Conservation (phyloP, 1,284 basidiomycete genomes). For the Moesziomyces sp. region DNA sequence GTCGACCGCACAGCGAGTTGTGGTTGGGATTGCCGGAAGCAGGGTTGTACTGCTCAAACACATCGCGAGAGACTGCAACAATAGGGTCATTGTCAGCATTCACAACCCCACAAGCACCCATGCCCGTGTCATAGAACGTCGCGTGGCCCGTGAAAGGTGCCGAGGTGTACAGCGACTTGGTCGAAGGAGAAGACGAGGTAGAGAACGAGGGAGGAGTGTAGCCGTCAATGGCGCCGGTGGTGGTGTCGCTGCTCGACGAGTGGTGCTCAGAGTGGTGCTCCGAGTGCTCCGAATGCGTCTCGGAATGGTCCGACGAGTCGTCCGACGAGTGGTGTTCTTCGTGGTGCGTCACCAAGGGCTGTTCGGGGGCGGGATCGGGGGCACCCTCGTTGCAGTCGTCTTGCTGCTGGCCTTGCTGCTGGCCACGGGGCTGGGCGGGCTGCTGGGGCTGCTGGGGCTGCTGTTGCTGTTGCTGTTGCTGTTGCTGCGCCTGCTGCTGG, state of each 20-base stretch:
- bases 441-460: no score
- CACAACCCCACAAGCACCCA: slow-evolving; percentile 41
- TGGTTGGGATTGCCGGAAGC: slow-evolving; percentile 32
- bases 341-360: no score
- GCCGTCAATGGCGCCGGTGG: slow-evolving; percentile 25
- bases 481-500: slow-evolving; percentile 4
- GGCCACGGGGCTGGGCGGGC: no score
- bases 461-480: slow-evolving; percentile 1
- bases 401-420: no score
- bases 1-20: slow-evolving; percentile 72
- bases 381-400: no score
- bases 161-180: slow-evolving; percentile 13
- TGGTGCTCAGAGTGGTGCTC: no score
- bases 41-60: slow-evolving; percentile 52
- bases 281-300: no score
- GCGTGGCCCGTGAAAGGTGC: slow-evolving; percentile 30
- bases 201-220: slow-evolving; percentile 29
- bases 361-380: no score
- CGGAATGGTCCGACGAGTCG: no score
- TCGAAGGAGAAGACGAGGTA: slow-evolving; percentile 11
- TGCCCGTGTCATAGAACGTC: slow-evolving; percentile 42
- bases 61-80: slow-evolving; percentile 47
- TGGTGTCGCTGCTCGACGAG: background rate
- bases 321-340: no score
- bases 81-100: slow-evolving; percentile 34